Evolutionary conservation across 805 yeast species (phyloP).

Genomic region (Kluyveromyces starmeri): DNA sequence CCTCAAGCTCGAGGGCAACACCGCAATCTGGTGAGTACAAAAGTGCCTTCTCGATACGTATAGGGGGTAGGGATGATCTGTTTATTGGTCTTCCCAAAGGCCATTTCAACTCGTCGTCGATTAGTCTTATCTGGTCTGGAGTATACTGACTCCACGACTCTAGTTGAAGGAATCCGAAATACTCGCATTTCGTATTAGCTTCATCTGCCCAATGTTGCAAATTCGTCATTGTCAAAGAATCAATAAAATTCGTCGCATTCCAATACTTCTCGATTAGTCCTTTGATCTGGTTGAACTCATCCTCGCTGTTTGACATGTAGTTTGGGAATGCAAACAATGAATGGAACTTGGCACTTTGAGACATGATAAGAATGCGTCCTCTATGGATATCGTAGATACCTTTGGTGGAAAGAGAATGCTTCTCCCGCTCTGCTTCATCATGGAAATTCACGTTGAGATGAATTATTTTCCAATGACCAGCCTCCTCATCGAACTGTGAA

Average conservation of each 20-base stretch:
- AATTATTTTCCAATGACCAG: conserved; percentile 31
- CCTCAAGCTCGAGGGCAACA: conserved; percentile 34
- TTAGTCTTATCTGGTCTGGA: conserved; percentile 41
- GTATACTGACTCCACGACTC: conserved; percentile 47
- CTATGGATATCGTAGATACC: conserved; percentile 61
- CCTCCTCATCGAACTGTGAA: conserved; percentile 13
- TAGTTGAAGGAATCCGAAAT: conserved; percentile 56
- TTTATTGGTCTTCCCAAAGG: conserved; percentile 78
- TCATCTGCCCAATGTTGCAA: conserved; percentile 24
- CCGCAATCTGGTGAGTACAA: conserved; percentile 91
- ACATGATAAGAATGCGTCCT: conserved; percentile 52
- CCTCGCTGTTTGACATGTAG: conserved; percentile 33
- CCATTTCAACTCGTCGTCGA: conserved; percentile 62
- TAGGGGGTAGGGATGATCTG: conserved; percentile 39
- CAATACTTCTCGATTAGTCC: conserved; percentile 36
- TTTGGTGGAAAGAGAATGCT: conserved; percentile 40
- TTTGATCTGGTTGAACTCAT: conserved; percentile 38
- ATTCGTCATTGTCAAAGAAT: conserved; percentile 39
- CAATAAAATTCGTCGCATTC: conserved; percentile 36
- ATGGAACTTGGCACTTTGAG: conserved; percentile 56
- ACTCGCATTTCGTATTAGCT: conserved; percentile 53
- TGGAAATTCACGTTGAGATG: conserved; percentile 26
- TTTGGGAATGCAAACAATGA: conserved; percentile 58
- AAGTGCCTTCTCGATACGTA: conserved; percentile 47
- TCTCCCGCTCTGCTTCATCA: conserved; percentile 41